Conservation (phyloP, 768 basidiomycete genomes). For the Lentinula sp. region DNA sequence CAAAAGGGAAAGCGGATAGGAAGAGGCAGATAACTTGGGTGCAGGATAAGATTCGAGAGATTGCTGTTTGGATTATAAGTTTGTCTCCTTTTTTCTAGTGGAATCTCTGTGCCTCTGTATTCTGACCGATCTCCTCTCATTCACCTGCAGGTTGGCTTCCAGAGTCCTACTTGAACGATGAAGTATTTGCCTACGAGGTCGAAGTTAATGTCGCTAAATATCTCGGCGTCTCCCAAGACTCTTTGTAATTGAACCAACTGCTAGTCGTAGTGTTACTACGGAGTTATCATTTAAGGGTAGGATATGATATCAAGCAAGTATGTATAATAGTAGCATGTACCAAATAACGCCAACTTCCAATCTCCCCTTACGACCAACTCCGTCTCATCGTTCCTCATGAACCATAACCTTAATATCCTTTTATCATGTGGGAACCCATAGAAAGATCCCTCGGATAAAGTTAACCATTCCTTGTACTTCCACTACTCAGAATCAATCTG, state of each 20-base stretch:
- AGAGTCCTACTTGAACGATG: background rate
- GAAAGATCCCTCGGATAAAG: background rate
- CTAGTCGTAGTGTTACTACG: too few relatives aligned
- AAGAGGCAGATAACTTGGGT: background rate
- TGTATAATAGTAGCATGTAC: too few relatives aligned
- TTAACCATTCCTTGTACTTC: background rate
- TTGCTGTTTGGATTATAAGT: background rate
- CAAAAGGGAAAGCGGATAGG: background rate
- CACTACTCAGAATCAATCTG: too few relatives aligned
- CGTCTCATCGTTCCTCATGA: background rate
- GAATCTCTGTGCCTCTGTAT: background rate
- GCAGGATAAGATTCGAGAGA: background rate
- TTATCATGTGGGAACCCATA: background rate
- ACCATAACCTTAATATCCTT: background rate
- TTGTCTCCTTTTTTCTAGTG: background rate
- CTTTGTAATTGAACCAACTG: background rate
- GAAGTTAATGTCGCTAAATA: background rate
- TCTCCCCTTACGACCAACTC: too few relatives aligned
- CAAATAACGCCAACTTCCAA: too few relatives aligned
- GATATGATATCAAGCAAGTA: background rate
- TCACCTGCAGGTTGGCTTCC: background rate
- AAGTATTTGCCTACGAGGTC: background rate
- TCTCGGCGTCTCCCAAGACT: background rate
- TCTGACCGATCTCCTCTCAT: background rate
- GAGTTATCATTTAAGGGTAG: background rate